Evolutionary conservation across 257 asterid species (phyloP).

Genomic region (Petunia axillaris): DNA sequence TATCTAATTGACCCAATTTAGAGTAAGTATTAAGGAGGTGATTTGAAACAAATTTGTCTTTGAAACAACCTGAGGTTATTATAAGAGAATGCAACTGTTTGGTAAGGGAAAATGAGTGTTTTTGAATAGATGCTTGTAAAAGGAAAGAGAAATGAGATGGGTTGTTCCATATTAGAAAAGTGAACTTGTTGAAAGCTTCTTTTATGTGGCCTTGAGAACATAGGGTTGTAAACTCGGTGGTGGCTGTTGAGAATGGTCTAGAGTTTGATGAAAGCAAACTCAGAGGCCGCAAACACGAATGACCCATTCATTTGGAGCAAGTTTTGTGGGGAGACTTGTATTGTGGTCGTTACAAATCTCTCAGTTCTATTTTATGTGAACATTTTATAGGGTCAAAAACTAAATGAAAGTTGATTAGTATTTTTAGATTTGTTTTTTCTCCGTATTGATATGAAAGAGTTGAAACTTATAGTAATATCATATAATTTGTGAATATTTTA

Average conservation of each 20-base stretch:
- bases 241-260: constrained; percentile 36
- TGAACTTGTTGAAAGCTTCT: constrained; percentile 55
- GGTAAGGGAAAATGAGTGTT: constrained; percentile 46
- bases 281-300: constrained; percentile 35
- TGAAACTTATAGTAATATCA: no score
- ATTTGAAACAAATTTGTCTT: constrained; percentile 62
- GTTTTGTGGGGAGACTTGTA: background rate
- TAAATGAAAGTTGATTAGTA: no score
- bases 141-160: constrained; percentile 66
- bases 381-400: no score
- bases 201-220: constrained; percentile 56
- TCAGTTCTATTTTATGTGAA: no score
- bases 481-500: no score
- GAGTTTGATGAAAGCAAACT: constrained; percentile 20
- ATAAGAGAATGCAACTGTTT: constrained; percentile 74
- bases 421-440: no score
- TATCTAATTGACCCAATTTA: constrained; percentile 50
- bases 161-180: constrained; percentile 48
- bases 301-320: constrained; percentile 38
- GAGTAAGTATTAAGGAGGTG: constrained; percentile 63
- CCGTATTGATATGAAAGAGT: no score
- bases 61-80: constrained; percentile 54
- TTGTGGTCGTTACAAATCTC: no score
- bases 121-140: constrained; percentile 63
- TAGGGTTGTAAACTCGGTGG: constrained; percentile 42